Evolutionary conservation across 306 rosid genomes (phyloP).

Genomic region (Datisca glomerata): DNA sequence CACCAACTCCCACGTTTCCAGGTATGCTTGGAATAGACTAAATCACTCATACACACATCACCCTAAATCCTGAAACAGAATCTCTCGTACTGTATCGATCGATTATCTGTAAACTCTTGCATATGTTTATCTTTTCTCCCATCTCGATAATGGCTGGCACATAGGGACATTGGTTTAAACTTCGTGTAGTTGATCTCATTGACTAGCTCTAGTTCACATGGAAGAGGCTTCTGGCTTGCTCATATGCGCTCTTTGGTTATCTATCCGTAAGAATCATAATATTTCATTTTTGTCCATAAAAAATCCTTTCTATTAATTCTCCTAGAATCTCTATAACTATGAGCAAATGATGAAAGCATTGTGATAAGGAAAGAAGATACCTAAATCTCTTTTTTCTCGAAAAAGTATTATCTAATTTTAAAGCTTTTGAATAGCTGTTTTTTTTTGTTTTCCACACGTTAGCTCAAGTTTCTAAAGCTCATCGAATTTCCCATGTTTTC

Average conservation of each 20-base stretch:
- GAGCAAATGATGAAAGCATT: not conserved
- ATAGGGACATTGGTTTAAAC: not conserved
- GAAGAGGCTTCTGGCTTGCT: not conserved
- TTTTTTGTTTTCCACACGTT: too few species aligned
- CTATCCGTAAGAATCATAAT: not conserved
- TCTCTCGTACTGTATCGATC: too few species aligned
- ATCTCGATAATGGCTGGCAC: not conserved
- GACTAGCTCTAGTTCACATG: not conserved
- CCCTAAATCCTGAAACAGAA: too few species aligned
- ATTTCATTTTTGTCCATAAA: not conserved
- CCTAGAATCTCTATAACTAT: not conserved
- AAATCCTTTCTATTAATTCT: not conserved
- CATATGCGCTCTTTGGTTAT: not conserved
- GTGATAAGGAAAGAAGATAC: not conserved
- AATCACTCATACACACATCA: too few species aligned
- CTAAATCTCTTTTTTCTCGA: not conserved
- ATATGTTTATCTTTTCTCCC: too few species aligned
- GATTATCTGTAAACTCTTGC: too few species aligned
- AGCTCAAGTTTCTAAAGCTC: too few species aligned
- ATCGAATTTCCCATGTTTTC: too few species aligned
- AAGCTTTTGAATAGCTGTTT: too few species aligned
- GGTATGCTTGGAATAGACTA: too few species aligned
- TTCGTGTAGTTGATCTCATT: not conserved
- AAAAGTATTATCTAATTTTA: too few species aligned
- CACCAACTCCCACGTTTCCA: too few species aligned